Evolutionary conservation across 2,329 filamentous ascomycete genomes (phyloP).

Genomic region (Albophoma yamanashiensis): DNA sequence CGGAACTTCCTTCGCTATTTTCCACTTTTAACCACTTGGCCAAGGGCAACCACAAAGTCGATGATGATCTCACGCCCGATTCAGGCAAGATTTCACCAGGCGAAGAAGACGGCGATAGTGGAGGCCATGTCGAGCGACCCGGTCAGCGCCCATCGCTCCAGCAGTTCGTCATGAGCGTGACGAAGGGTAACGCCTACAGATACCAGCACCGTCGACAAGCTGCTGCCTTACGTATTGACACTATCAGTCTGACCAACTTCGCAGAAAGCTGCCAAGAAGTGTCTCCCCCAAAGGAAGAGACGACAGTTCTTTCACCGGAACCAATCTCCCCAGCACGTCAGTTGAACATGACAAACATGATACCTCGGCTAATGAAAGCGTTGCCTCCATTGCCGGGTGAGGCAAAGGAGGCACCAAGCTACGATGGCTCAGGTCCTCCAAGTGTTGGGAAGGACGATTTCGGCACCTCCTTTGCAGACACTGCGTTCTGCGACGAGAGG

Average conservation of each 20-base stretch:
- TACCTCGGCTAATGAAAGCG: conserved; percentile 41
- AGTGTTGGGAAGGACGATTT: neutral
- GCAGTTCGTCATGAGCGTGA: neutral
- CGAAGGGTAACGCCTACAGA: conserved; percentile 1
- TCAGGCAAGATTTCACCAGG: neutral
- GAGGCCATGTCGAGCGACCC: neutral
- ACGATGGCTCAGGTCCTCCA: neutral
- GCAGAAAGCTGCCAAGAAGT: neutral
- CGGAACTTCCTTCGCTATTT: conserved; percentile 17
- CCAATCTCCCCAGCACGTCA: conserved; percentile 35
- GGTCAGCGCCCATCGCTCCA: conserved; percentile 1
- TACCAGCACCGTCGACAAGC: conserved; percentile 15
- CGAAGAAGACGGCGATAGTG: neutral
- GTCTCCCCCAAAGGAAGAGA: conserved; percentile 6
- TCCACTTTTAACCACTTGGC: conserved; percentile 16
- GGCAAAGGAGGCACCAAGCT: conserved; percentile 1
- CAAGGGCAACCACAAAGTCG: conserved; percentile 10
- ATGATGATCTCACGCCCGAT: conserved; percentile 2
- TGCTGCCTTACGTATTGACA: conserved; percentile 12
- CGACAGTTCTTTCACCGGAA: conserved; percentile 32
- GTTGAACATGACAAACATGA: conserved; percentile 36
- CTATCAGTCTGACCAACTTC: conserved; percentile 3
- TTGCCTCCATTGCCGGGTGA: conserved; percentile 33
- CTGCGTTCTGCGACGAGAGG: neutral
- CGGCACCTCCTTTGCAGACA: neutral